Evolutionary conservation across 495 filamentous ascomycete genomes (phyloP), one percentile per base, ranked within the genome.

Genomic region (Aspergillus conjunctus): DNA sequence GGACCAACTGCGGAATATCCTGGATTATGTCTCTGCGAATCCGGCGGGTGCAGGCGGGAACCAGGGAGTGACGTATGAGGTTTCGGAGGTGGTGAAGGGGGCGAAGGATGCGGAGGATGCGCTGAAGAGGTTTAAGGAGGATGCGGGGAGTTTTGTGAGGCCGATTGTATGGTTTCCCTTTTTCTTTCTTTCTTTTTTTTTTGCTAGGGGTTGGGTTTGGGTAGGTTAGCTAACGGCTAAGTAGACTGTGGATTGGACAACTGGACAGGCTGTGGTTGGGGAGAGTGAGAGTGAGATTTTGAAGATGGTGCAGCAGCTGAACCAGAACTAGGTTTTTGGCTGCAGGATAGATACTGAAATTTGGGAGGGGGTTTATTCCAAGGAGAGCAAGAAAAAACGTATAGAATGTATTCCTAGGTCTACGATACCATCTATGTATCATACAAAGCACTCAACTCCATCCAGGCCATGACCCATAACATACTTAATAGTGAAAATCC

Each of bases 181-280:
- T 61, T 45, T 41, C 45, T 56, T 26, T 52, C 51, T 8, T 18
- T 11, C 18, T 6, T 46, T n/a, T 46, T 46, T 46, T 45, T 34
- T n/a, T 59, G 18, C 33, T 45, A 34, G 48, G 7, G 15, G 11
- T 17, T 49, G 22, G 8, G 39, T 15, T 65, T 43, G 39, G 37
- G 34, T 33, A 9, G 32, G 6, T 41, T 46, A 58, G 56, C 63
- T 70, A 62, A 70, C 33, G 4, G 56, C 59, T 48, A 10, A 11
- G 1, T 67, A 92, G 89, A 83, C 83, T 54, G 95, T 98, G 22
- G 94, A 98, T 73, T 98, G 94, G 95, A 87, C 88, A 61, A 91
- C 92, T 75, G 95, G 94, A 56, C 86, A 84, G 69, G 92, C 87
- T 67, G 83, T 90, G 31, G 78, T 84, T 53, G 90, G 91, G 7